Evolutionary conservation across 2,329 filamentous ascomycete species (phyloP).

Genomic region (Whalleya microplaca): DNA sequence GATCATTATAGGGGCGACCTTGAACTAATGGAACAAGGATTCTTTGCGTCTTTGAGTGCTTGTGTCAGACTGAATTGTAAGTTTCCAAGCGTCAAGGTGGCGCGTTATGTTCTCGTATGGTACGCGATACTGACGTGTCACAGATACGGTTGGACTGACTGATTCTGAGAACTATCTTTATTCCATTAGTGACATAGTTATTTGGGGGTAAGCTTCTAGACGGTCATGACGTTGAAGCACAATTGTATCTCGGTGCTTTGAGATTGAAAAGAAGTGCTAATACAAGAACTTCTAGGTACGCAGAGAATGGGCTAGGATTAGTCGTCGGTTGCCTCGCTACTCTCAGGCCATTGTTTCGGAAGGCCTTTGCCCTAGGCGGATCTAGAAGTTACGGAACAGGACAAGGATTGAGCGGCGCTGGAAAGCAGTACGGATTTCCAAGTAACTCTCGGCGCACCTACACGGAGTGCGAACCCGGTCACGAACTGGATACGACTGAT

Average conservation of each 20-base stretch:
- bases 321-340: slow-evolving; percentile 23
- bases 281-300: slow-evolving; percentile 9
- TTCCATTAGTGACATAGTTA: slow-evolving; percentile 25
- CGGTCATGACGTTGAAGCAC: too few species aligned
- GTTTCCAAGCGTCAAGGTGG: neutral
- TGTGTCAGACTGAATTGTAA: slow-evolving; percentile 24
- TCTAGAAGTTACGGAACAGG: slow-evolving; percentile 1
- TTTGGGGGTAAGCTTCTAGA: slow-evolving; percentile 23
- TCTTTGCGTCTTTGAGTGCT: slow-evolving; percentile 22
- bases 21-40: neutral
- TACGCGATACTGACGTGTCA: neutral
- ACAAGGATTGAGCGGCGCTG: neutral
- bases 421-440: slow-evolving; percentile 12
- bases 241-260: too few species aligned
- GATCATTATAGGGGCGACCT: neutral
- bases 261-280: too few species aligned
- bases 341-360: slow-evolving; percentile 23
- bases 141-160: slow-evolving; percentile 21
- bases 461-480: slow-evolving; percentile 1
- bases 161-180: slow-evolving; percentile 21
- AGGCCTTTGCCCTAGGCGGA: slow-evolving; percentile 14
- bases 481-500: slow-evolving; percentile 2
- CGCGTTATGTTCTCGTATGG: neutral
- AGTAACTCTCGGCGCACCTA: slow-evolving; percentile 17
- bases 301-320: slow-evolving; percentile 25